A percentile compares a stretch with the other conserved stretches of the same genome.
Conservation (phyloP, 1,139 yeast genomes). For the Groenewaldozyma sp. region DNA sequence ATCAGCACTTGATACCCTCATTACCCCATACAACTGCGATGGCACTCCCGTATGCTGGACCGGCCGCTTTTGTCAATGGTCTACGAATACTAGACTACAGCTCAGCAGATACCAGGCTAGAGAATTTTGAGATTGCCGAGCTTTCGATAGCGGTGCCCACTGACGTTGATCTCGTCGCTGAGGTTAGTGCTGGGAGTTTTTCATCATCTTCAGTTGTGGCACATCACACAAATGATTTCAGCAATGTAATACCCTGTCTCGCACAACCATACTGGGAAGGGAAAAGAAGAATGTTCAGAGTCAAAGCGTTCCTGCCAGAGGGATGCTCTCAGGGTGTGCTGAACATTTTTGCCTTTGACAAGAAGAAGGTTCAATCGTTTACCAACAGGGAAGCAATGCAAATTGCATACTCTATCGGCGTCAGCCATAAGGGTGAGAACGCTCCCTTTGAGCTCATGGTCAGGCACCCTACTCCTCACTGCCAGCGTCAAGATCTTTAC, state of each 20-base stretch:
- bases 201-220: conserved; percentile 1
- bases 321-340: conserved; percentile 59
- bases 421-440: conserved; percentile 62
- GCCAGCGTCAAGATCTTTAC: conserved; percentile 67
- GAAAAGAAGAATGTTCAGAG: conserved; percentile 55
- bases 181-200: conserved; percentile 31
- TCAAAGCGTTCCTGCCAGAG: conserved; percentile 75
- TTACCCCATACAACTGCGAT: conserved; percentile 70
- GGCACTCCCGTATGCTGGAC: conserved; percentile 75
- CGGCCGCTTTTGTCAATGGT: conserved; percentile 58
- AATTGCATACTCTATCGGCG: conserved; percentile 65
- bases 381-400: conserved; percentile 49
- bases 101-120: conserved; percentile 63
- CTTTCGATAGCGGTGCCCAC: conserved; percentile 62
- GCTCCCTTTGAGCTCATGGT: conserved; percentile 57
- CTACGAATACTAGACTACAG: conserved; percentile 59
- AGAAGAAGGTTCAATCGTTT: conserved; percentile 51
- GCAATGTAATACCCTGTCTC: conserved; percentile 42
- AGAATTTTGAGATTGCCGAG: conserved; percentile 72
- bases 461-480: conserved; percentile 60
- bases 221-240: conserved; percentile 27
- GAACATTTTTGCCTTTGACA: conserved; percentile 64
- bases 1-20: conserved; percentile 83
- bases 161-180: conserved; percentile 58
- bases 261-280: conserved; percentile 70